Percentiles rank a stretch among this genome's conserved stretches.
Evolutionary conservation across 2,329 filamentous ascomycete species (phyloP).

Genomic region (Rhinocladiella mackenziei): DNA sequence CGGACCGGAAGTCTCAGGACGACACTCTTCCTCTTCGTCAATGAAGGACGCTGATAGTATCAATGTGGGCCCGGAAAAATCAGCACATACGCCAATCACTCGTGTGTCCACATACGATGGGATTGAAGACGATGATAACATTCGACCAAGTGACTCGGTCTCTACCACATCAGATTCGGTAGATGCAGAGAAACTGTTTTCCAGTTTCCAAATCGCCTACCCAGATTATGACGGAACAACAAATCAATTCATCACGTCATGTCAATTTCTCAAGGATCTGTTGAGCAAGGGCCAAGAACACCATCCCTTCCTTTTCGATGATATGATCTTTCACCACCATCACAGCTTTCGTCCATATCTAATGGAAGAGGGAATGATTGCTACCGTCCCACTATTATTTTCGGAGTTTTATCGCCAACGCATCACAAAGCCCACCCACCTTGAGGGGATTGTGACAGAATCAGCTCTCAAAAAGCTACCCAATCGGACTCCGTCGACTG

Average conservation of each 20-base stretch:
- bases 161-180: background rate
- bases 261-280: constrained; percentile 36
- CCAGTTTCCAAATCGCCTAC: constrained; percentile 40
- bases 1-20: too few relatives aligned
- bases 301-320: constrained; percentile 44
- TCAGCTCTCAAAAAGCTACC: background rate
- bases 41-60: background rate
- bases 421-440: constrained; percentile 11
- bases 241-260: constrained; percentile 39
- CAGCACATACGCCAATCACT: constrained; percentile 10
- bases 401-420: constrained; percentile 37
- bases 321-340: constrained; percentile 43
- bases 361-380: constrained; percentile 30
- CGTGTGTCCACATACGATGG: constrained; percentile 10
- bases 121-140: background rate
- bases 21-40: too few relatives aligned
- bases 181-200: constrained; percentile 29
- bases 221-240: constrained; percentile 38
- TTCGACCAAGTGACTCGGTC: background rate
- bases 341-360: constrained; percentile 38
- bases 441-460: constrained; percentile 10
- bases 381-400: constrained; percentile 32
- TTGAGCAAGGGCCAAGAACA: constrained; percentile 32
- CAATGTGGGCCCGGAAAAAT: too few relatives aligned
- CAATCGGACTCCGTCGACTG: background rate